phyloP scores from a whole-genome alignment of 2,329 filamentous ascomycete species.

The Thielaviopsis cerberus region DNA sequence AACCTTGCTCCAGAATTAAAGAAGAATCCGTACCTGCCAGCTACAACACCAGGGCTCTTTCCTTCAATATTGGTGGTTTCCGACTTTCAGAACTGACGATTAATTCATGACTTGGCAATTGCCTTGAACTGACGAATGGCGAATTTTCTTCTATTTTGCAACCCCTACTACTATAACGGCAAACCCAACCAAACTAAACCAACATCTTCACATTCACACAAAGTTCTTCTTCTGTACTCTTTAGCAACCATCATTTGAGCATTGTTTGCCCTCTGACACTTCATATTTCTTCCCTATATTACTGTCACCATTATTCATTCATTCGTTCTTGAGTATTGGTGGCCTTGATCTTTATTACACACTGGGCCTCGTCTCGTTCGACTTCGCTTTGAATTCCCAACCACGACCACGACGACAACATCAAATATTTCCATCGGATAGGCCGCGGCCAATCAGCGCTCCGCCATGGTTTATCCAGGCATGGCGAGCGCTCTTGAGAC shows the following conservation, averaged over 20 bases:
- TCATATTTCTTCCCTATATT: constrained; percentile 12
- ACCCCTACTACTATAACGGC: not conserved
- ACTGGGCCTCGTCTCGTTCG: not conserved
- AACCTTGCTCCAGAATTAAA: too few relatives aligned
- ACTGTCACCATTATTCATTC: not conserved
- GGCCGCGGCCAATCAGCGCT: not conserved
- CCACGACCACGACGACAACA: not conserved
- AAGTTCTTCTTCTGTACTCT: not conserved
- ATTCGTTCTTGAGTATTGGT: not conserved
- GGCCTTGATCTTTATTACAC: not conserved
- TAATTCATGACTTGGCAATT: too few relatives aligned
- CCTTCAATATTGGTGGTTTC: too few relatives aligned
- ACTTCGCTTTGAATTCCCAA: not conserved
- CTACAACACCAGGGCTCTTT: too few relatives aligned
- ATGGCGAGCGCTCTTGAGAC: constrained; percentile 54
- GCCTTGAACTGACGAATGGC: not conserved
- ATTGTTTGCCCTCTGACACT: constrained; percentile 2
- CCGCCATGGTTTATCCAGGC: constrained; percentile 44
- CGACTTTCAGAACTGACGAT: too few relatives aligned
- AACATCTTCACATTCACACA: not conserved
- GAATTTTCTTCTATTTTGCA: not conserved
- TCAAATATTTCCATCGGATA: not conserved
- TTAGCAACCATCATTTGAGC: not conserved
- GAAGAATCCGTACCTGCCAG: too few relatives aligned
- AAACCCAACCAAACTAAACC: not conserved